Percentiles rank a stretch among this genome's conserved stretches.
These are phyloP conservation scores for Phytophthora vignae DNA, from an alignment of 352 stramenopile species.

Conservation along the genomic window DNA sequence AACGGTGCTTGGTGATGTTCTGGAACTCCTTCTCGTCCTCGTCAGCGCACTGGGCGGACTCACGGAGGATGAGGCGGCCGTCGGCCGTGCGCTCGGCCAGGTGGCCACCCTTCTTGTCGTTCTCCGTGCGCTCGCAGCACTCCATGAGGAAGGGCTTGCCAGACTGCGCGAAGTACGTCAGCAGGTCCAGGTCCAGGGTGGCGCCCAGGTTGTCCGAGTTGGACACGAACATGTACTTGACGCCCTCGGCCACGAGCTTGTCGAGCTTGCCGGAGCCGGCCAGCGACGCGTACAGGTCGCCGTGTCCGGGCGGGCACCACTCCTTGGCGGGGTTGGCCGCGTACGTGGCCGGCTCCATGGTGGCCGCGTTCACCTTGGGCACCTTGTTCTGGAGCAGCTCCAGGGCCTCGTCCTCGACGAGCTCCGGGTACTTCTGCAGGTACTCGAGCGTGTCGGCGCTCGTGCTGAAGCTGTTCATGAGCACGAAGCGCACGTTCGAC, in stretches of 20 bases:
- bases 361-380: slow-evolving; percentile 94
- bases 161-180: slow-evolving; percentile 92
- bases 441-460: slow-evolving; percentile 88
- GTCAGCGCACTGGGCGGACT: slow-evolving; percentile 90
- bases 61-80: slow-evolving; percentile 94
- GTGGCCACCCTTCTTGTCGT: slow-evolving; percentile 99
- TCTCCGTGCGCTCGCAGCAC: slow-evolving; percentile 97
- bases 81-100: slow-evolving; percentile 93
- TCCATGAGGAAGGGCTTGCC: slow-evolving; percentile 93
- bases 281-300: slow-evolving; percentile 87
- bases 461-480: slow-evolving; percentile 93
- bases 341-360: slow-evolving; percentile 72
- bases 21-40: slow-evolving; percentile 86
- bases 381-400: slow-evolving; percentile 99
- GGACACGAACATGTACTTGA: slow-evolving; percentile 93
- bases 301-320: slow-evolving; percentile 88
- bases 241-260: slow-evolving; percentile 82
- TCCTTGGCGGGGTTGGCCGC: slow-evolving; percentile 78
- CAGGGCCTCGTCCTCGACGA: slow-evolving; percentile 95
- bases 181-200: slow-evolving; percentile 82
- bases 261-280: slow-evolving; percentile 87
- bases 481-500: slow-evolving; percentile 91
- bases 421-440: slow-evolving; percentile 88
- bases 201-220: slow-evolving; percentile 91
- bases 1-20: slow-evolving; percentile 89